phyloP scores from a whole-genome alignment of 2,329 filamentous ascomycete species.

The Ophiocordyceps polyrhachis-furcata region DNA sequence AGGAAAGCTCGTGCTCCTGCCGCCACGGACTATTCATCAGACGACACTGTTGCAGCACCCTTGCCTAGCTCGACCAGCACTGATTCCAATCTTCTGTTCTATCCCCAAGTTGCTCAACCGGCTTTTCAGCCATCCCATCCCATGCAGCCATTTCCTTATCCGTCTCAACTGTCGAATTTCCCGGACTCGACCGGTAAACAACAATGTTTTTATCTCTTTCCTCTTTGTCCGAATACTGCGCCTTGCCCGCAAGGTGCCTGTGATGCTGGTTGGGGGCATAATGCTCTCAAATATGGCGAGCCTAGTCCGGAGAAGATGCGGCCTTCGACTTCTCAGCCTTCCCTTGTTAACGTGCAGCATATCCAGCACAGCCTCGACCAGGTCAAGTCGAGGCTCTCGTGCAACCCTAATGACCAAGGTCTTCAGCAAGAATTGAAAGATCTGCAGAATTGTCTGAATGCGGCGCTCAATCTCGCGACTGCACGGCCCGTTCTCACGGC shows the following conservation, averaged over 20 bases:
- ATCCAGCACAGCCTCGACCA: constrained; percentile 11
- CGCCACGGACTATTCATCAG: background rate
- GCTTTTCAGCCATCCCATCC: background rate
- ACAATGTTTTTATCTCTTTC: background rate
- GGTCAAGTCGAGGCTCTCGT: constrained; percentile 8
- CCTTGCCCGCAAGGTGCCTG: background rate
- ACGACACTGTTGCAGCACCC: background rate
- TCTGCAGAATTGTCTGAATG: constrained; percentile 13
- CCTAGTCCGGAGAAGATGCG: background rate
- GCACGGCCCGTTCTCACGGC: background rate
- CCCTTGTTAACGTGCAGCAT: constrained; percentile 5
- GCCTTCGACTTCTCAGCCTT: background rate
- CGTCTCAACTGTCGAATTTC: background rate
- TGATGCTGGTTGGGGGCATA: background rate
- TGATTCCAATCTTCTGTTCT: background rate
- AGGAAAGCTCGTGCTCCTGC: background rate
- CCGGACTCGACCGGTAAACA: background rate
- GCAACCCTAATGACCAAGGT: constrained; percentile 6
- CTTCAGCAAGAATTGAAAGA: constrained; percentile 8
- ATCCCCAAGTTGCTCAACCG: background rate
- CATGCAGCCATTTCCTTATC: background rate
- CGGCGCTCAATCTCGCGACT: constrained; percentile 10
- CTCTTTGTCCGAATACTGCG: background rate
- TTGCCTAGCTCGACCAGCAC: background rate
- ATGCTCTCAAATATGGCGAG: background rate